These are phyloP conservation scores for Podospora appendiculata DNA, from an alignment of 495 filamentous ascomycete genomes.

Conservation along the genomic window DNA sequence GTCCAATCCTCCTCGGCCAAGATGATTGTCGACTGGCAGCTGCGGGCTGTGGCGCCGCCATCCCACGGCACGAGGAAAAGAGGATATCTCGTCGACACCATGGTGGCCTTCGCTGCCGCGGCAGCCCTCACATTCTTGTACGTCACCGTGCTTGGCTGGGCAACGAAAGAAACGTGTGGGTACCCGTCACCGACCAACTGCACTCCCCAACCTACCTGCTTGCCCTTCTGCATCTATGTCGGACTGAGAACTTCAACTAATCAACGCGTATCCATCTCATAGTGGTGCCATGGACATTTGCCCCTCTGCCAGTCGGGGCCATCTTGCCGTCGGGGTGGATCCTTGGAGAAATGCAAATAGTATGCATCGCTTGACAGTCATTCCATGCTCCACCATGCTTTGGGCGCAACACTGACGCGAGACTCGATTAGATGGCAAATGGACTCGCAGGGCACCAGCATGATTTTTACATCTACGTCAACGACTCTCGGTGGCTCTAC, in stretches of 20 bases:
- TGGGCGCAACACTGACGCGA: too few relatives aligned
- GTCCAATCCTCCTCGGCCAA: background rate
- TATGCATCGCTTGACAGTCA: background rate
- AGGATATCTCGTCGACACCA: constrained; percentile 6
- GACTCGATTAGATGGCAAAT: constrained; percentile 28
- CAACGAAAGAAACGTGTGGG: background rate
- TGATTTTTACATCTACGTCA: constrained; percentile 54
- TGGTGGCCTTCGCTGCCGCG: constrained; percentile 6
- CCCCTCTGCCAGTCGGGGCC: constrained; percentile 49
- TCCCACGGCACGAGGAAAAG: background rate
- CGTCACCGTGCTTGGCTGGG: background rate
- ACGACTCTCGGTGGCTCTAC: constrained; percentile 43
- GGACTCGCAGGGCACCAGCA: constrained; percentile 54
- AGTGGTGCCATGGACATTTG: constrained; percentile 15
- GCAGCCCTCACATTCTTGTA: constrained; percentile 1
- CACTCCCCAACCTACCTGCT: too few relatives aligned
- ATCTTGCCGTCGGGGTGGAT: constrained; percentile 55
- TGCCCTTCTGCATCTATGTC: too few relatives aligned
- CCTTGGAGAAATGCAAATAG: constrained; percentile 44
- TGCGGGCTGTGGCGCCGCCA: background rate
- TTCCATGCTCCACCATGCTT: background rate
- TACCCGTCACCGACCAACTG: too few relatives aligned
- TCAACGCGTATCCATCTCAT: background rate
- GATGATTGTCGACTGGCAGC: background rate
- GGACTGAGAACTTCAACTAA: background rate